Evolutionary conservation across 495 filamentous ascomycete genomes (phyloP).

Genomic region (Articulospora tetracladia): DNA sequence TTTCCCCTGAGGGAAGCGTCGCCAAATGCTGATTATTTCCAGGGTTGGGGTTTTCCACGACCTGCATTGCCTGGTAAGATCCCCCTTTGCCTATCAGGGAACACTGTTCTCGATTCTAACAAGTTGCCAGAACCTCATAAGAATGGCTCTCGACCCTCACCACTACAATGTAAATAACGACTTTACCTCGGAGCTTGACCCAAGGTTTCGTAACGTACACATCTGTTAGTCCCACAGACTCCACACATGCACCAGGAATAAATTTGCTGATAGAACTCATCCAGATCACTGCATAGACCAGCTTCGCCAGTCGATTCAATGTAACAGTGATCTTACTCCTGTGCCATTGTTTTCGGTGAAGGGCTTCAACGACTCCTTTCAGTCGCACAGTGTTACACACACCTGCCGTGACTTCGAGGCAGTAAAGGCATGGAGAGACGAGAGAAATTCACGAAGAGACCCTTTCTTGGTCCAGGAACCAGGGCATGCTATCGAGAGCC

Average conservation of each 20-base stretch:
- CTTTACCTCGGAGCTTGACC: background rate
- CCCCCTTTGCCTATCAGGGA: background rate
- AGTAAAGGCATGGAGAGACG: too few relatives aligned
- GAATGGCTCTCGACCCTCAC: background rate
- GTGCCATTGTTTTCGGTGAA: background rate
- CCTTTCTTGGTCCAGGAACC: too few relatives aligned
- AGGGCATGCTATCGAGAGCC: too few relatives aligned
- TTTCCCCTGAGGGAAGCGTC: background rate
- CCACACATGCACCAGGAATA: too few relatives aligned
- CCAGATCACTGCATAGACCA: background rate
- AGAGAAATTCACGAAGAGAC: too few relatives aligned
- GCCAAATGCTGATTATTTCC: background rate
- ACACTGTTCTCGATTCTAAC: background rate
- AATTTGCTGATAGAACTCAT: background rate
- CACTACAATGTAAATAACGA: background rate
- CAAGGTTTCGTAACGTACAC: background rate
- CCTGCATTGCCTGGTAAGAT: background rate
- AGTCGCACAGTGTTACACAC: too few relatives aligned
- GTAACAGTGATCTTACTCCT: background rate
- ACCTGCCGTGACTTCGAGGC: too few relatives aligned
- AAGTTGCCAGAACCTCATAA: background rate
- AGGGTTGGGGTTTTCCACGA: constrained; percentile 3
- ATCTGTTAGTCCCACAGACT: background rate
- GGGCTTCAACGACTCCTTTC: too few relatives aligned
- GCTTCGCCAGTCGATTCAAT: background rate